phyloP scores from a whole-genome alignment of 2,329 filamentous ascomycete species.

The Diaporthe sp. region DNA sequence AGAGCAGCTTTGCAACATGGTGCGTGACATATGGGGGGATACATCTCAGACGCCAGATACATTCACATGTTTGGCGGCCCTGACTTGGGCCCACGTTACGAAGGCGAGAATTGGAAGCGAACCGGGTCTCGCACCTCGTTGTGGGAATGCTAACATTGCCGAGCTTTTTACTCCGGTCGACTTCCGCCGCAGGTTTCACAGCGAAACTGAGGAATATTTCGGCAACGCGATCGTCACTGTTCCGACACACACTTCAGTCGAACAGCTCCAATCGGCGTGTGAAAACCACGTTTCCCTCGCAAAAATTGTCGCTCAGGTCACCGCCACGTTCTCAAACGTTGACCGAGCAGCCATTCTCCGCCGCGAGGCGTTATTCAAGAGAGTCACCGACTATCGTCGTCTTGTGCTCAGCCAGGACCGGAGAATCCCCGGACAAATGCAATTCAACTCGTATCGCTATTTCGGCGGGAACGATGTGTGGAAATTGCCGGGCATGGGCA shows the following conservation, averaged over 20 bases:
- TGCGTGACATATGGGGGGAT: not conserved
- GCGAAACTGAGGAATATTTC: slow-evolving; percentile 1
- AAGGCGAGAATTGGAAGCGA: not conserved
- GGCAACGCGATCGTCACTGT: slow-evolving; percentile 1
- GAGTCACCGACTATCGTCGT: not conserved
- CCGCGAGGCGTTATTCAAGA: not conserved
- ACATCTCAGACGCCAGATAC: not conserved
- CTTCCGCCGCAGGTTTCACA: not conserved
- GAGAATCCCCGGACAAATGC: not conserved
- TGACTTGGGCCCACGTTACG: slow-evolving; percentile 5
- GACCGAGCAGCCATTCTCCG: not conserved
- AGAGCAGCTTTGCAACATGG: not conserved
- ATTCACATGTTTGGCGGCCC: not conserved
- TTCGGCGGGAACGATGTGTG: not conserved
- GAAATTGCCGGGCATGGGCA: not conserved
- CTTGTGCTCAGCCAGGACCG: not conserved
- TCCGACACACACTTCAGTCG: not conserved
- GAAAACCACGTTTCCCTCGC: not conserved
- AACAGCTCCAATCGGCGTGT: not conserved
- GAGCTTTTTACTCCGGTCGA: not conserved
- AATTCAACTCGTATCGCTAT: not conserved
- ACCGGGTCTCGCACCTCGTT: not conserved
- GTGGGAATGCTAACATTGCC: not conserved
- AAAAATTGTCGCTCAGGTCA: not conserved
- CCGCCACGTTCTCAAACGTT: not conserved